Evolutionary conservation across 2,329 filamentous ascomycete species (phyloP), one percentile per base, ranked within the genome.

Genomic region (Cladosporium sp.): DNA sequence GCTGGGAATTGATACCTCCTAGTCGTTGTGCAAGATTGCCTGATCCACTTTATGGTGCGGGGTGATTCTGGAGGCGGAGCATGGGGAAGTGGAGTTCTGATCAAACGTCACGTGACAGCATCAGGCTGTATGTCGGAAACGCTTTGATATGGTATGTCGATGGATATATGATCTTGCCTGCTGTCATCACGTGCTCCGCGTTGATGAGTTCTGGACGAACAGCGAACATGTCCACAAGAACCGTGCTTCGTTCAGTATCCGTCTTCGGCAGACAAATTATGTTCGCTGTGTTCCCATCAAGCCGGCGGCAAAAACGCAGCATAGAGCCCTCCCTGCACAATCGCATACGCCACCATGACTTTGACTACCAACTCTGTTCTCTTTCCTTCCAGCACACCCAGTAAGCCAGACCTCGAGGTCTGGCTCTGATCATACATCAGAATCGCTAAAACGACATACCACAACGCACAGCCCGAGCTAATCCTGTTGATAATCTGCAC

Each of bases 401-500:
- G 22, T 3, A 17, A n/a, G 2, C 60, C 38, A 45, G 39, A 11
- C 34, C 49, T 39, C 17, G 37, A 22, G 47, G 51, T 50, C 40
- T 7, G 58, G 14, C 56, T 60, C 19, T 49, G 66, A 17, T 47
- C 62, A 30, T 67, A 51, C 3, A 75, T 62, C 30, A 71, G 73
- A 3, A 74, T 75, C 0, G 89, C 89, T 39, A 96, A 72, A 80
- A 88, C 90, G 80, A 89, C 87, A 71, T 96, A 94, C 91, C 92
- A 97, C 17, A 94, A 75, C 1, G 92, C 89, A 73, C 93, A 96
- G 0, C 87, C 93, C 0, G 92, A 96, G 1, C 90, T 88, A 15
- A 99, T 82, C 22, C 94, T 85, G 45, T 88, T 96, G 67, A 97
- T 88, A 65, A 99, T 95, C 74, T 99, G 94, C 25, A 97, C 88